Evolutionary conservation across 176 grass and related monocot species (phyloP).

Genomic region (Musa schizocarpa): DNA sequence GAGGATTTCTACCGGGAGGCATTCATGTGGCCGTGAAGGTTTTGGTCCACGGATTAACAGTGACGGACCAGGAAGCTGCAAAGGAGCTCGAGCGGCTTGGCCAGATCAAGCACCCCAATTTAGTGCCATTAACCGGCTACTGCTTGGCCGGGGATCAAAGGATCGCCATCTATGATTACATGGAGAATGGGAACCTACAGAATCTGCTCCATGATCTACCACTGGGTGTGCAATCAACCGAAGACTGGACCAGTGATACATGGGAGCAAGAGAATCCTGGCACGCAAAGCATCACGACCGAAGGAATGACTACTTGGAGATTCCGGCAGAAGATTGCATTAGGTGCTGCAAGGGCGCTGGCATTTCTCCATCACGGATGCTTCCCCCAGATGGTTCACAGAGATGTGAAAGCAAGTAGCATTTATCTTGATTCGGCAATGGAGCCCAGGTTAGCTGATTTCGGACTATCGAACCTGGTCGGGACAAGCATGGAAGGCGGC

Average conservation of each 20-base stretch:
- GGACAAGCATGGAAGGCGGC: constrained; percentile 28
- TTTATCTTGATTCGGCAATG: constrained; percentile 73
- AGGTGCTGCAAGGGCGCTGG: constrained; percentile 71
- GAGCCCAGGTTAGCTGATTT: constrained; percentile 82
- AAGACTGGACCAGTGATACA: constrained; percentile 96
- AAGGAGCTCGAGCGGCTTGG: constrained; percentile 83
- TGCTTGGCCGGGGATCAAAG: constrained; percentile 78
- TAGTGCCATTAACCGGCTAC: constrained; percentile 83
- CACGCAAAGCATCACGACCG: constrained; percentile 50
- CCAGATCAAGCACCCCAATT: constrained; percentile 82
- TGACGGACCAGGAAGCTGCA: constrained; percentile 58
- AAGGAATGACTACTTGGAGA: constrained; percentile 70
- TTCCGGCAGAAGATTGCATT: constrained; percentile 85
- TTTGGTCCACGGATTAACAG: constrained; percentile 53
- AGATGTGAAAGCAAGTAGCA: constrained; percentile 87
- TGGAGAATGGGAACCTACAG: constrained; percentile 92
- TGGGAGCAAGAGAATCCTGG: constrained; percentile 59
- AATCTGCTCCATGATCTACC: constrained; percentile 88
- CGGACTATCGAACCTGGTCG: constrained; percentile 53
- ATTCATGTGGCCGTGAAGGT: constrained; percentile 89
- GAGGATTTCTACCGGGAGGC: constrained; percentile 73
- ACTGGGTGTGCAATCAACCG: constrained; percentile 64
- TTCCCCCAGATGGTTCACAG: constrained; percentile 87
- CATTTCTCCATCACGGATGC: constrained; percentile 95
- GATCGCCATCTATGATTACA: constrained; percentile 91